phyloP scores from a whole-genome alignment of 805 yeast species.

The Cyberlindnera mycetangii region DNA sequence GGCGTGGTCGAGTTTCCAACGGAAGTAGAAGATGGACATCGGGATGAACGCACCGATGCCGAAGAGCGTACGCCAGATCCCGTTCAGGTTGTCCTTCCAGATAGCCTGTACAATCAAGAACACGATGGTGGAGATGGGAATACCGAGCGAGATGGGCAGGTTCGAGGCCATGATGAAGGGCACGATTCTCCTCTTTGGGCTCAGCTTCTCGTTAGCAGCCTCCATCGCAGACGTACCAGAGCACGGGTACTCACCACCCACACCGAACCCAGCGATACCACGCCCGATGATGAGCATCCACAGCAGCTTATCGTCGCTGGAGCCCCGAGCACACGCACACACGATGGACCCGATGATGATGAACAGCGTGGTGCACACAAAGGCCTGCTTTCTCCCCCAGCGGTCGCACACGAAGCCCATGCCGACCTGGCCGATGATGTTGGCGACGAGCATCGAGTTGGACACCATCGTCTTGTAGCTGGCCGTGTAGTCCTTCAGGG shows the following conservation, averaged over 20 bases:
- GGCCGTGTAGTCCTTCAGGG: conserved; percentile 16
- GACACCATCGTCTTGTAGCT: conserved; percentile 28
- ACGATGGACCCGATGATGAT: conserved; percentile 54
- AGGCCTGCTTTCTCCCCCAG: conserved; percentile 59
- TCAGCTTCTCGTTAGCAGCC: conserved; percentile 44
- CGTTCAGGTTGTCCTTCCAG: conserved; percentile 34
- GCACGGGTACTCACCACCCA: conserved; percentile 69
- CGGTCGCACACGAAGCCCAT: conserved; percentile 58
- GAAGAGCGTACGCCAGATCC: conserved; percentile 46
- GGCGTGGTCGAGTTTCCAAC: conserved; percentile 33
- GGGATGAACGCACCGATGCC: conserved; percentile 45
- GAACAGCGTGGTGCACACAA: conserved; percentile 54
- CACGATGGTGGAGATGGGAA: conserved; percentile 44
- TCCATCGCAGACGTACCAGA: conserved; percentile 62
- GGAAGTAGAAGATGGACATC: conserved; percentile 12
- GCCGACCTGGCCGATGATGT: conserved; percentile 57
- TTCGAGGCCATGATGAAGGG: conserved; percentile 43
- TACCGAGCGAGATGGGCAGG: conserved; percentile 45
- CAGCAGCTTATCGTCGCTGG: conserved; percentile 39
- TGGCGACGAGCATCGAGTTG: conserved; percentile 50
- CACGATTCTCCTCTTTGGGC: conserved; percentile 40
- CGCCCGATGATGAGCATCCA: conserved; percentile 53
- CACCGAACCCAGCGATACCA: conserved; percentile 60
- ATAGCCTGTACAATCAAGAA: conserved; percentile 44
- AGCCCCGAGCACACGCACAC: conserved; percentile 61